Conservation (phyloP, 2,329 filamentous ascomycete genomes). For the Mollisiaceae sp. region DNA sequence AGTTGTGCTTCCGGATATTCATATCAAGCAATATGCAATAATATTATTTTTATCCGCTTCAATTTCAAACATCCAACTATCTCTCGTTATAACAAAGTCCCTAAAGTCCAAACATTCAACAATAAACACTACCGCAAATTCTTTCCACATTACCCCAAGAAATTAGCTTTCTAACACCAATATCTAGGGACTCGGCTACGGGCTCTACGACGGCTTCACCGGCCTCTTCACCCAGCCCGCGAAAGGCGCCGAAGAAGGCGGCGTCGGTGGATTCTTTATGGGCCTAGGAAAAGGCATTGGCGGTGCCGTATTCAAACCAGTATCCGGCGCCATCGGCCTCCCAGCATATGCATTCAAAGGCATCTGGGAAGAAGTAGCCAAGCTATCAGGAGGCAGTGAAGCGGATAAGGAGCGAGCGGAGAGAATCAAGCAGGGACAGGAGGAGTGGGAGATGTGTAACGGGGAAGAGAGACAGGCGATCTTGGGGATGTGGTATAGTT, state of each 20-base stretch:
- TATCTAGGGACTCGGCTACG: slow-evolving; percentile 59
- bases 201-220: slow-evolving; percentile 67
- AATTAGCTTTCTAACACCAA: neutral
- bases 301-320: slow-evolving; percentile 67
- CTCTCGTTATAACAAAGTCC: no score
- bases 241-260: slow-evolving; percentile 57
- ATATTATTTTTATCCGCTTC: no score
- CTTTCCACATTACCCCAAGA: neutral
- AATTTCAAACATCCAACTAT: no score
- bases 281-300: slow-evolving; percentile 65
- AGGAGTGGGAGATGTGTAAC: slow-evolving; percentile 12
- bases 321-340: slow-evolving; percentile 59
- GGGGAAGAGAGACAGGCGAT: slow-evolving; percentile 12
- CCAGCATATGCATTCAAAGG: slow-evolving; percentile 67
- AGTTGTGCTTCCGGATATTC: no score
- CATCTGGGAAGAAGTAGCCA: slow-evolving; percentile 59
- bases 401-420: slow-evolving; percentile 1
- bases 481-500: slow-evolving; percentile 18
- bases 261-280: slow-evolving; percentile 55
- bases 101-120: no score
- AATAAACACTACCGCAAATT: neutral
- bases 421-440: slow-evolving; percentile 7
- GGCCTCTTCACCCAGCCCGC: slow-evolving; percentile 64
- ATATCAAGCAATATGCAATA: no score
- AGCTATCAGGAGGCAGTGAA: neutral